Percentiles rank a stretch among this genome's conserved stretches.
Evolutionary conservation across 345 rosid genomes (phyloP).

Genomic region (Eucalyptus albens): DNA sequence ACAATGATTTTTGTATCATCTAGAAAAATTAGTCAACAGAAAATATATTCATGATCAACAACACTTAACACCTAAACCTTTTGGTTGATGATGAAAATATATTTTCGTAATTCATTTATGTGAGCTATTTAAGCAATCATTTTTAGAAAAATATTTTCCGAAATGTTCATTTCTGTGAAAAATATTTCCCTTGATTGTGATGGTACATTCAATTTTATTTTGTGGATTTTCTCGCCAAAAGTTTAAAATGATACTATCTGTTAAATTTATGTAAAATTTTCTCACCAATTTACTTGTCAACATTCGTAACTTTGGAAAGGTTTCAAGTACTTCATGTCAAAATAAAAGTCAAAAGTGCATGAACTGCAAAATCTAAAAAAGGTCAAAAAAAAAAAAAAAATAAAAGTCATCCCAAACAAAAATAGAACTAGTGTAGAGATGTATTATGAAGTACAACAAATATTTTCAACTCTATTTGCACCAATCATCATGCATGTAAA

Average conservation of each 20-base stretch:
- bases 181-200: not conserved
- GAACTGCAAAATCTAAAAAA: not conserved
- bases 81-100: not conserved
- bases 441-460: not conserved
- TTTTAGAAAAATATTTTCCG: not conserved
- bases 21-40: not conserved
- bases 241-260: not conserved
- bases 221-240: not conserved
- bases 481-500: not conserved
- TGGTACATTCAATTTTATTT: not conserved
- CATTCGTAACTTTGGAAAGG: not conserved
- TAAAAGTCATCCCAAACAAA: not conserved
- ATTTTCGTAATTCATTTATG: not conserved
- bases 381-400: not conserved
- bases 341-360: not conserved
- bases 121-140: not conserved
- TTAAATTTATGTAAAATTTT: not conserved
- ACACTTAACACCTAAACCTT: not conserved
- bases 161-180: not conserved
- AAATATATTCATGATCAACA: not conserved
- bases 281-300: not conserved
- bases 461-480: not conserved
- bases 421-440: not conserved
- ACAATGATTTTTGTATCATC: not conserved
- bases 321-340: not conserved